Evolutionary conservation across 768 basidiomycete species (phyloP), one percentile per base, ranked within the genome.

Genomic region (Hericium coralloides): DNA sequence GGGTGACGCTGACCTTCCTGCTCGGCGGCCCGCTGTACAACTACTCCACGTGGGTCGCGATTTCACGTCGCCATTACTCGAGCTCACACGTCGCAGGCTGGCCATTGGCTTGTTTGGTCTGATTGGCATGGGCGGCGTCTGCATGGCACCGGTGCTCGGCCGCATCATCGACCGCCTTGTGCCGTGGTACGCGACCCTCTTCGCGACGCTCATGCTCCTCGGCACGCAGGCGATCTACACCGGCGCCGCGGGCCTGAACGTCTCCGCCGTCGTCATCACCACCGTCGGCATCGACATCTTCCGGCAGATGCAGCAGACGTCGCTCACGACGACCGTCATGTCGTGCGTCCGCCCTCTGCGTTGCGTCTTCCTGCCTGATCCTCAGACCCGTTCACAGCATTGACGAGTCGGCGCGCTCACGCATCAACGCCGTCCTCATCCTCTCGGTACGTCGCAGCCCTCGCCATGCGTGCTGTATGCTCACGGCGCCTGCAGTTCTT

Each of bases 11-110:
- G 58, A 92, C 91, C 0, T 95, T 93, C 73, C 72, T 93, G 20
- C 82, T 95, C 2, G 85, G 83, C 8, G 87, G 84, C 5, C 69
- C 82, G 3, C 87, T 87, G 0, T 94, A 92, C 65, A 65, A 83
- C 62, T 92, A 86, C 61, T 85, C 84, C 1, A 87, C 85, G 86
- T 80, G 61, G 31, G 78, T 14, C 7, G 25, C 22, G 1, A 12
- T 23, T 31, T 26, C 10, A 18, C 7, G 9, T 2, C 5, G 6
- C 4, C 23, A 1, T 26, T 12, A 23, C 49, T 12, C 23, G 23
- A 6, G 8, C 7, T 49, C 2, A 15, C 23, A 31, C 4, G 15
- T 9, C 20, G 18, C 23, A 63, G 72, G 12, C 63, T 72, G 31
- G 60, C 67, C 20, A 76, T 74, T 54, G 76, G 76, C 20, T 66